These are phyloP conservation scores for Lactarius indigo DNA, from an alignment of 768 basidiomycete genomes.

Conservation along the genomic window DNA sequence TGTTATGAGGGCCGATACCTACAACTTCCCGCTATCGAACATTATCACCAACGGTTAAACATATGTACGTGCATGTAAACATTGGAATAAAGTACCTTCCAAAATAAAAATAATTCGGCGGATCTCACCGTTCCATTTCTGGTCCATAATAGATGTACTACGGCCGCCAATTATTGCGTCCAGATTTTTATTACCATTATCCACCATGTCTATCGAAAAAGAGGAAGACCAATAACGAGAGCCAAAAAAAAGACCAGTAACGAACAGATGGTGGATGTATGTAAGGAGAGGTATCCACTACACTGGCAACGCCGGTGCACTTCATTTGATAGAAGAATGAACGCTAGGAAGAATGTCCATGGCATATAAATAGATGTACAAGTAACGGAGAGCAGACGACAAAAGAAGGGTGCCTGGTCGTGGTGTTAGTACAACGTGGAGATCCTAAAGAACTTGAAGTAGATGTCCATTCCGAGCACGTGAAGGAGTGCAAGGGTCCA, in stretches of 20 bases:
- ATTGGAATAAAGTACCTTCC: too few relatives aligned
- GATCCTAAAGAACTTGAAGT: background rate
- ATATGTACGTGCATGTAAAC: too few relatives aligned
- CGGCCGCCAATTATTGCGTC: too few relatives aligned
- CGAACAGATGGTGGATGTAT: background rate
- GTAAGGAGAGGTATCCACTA: slow-evolving; percentile 3
- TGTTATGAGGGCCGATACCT: too few relatives aligned
- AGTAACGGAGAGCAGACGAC: background rate
- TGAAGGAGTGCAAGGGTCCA: background rate
- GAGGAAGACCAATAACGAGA: too few relatives aligned
- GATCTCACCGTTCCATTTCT: too few relatives aligned
- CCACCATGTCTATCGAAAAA: background rate
- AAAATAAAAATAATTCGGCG: too few relatives aligned
- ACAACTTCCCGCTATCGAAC: too few relatives aligned
- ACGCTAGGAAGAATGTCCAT: background rate
- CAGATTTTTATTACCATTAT: background rate
- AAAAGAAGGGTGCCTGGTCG: background rate
- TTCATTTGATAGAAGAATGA: background rate
- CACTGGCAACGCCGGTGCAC: background rate
- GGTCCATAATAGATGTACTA: too few relatives aligned
- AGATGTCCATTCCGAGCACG: slow-evolving; percentile 4
- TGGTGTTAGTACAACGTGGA: slow-evolving; percentile 4
- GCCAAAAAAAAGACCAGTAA: background rate
- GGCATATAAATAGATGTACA: background rate
- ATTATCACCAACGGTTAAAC: too few relatives aligned